phyloP scores from a whole-genome alignment of 768 basidiomycete genomes.

The Mycena alexandri region DNA sequence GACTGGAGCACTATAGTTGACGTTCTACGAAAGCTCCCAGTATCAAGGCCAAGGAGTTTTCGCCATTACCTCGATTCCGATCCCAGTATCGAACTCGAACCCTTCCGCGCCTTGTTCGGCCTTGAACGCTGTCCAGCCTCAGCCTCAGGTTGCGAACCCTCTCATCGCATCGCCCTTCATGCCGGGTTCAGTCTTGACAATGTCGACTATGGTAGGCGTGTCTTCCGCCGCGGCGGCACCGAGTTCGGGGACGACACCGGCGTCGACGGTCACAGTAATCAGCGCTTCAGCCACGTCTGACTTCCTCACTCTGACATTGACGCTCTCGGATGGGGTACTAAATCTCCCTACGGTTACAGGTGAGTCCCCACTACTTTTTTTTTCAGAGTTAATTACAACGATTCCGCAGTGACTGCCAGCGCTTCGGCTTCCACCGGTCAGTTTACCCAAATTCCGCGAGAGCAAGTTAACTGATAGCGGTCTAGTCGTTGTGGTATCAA shows the following conservation, averaged over 20 bases:
- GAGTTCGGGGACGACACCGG: not conserved
- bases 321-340: slow-evolving; percentile 18
- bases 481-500: slow-evolving; percentile 38
- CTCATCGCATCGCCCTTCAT: slow-evolving; percentile 42
- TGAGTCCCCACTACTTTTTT: not conserved
- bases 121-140: slow-evolving; percentile 36
- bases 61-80: slow-evolving; percentile 51
- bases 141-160: slow-evolving; percentile 49
- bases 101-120: slow-evolving; percentile 41
- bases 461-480: not conserved
- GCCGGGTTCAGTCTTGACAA: slow-evolving; percentile 15
- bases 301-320: slow-evolving; percentile 26
- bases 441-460: not conserved
- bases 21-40: slow-evolving; percentile 52
- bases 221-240: not conserved
- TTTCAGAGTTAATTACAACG: not conserved
- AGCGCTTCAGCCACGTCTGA: not conserved
- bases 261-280: slow-evolving; percentile 20
- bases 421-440: slow-evolving; percentile 34
- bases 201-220: not conserved
- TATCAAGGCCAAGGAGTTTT: slow-evolving; percentile 47
- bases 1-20: slow-evolving; percentile 45
- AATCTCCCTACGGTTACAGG: slow-evolving; percentile 34
- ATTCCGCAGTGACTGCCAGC: slow-evolving; percentile 36
- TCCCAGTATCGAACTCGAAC: slow-evolving; percentile 46